Evolutionary conservation across 345 rosid species (phyloP), one percentile per base, ranked within the genome.

Genomic region (Syzygium grande): DNA sequence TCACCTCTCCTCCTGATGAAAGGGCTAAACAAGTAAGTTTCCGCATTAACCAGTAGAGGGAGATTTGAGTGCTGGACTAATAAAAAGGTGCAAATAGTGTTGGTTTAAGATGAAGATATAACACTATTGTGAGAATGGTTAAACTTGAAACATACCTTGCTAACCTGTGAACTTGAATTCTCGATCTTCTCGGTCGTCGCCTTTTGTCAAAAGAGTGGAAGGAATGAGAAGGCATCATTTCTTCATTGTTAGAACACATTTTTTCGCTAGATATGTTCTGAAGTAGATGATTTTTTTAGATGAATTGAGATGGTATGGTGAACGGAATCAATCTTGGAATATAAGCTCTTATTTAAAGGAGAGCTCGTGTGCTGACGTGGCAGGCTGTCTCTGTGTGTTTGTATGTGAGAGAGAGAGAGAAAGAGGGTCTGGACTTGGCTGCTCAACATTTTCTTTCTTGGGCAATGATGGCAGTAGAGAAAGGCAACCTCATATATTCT

Each of bases 81-180:
- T 53, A 46, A 84, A 38, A 38, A 73, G 41, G 38, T 27, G 19
- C 80, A 73, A 19, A 19, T 38, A 38, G 80, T 5, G 7, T 73
- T 41, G 80, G 46, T 73, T 73, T 49, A 73, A 73, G 49, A 73
- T 6, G 27, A 38, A 9, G 49, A 19, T 34, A 34, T 22, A 22
- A 73, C 80, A 10, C 80, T 73, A 19, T 11, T 73, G 43, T 38
- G 14, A 73, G 49, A 73, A 73, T 38, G 3, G 38, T 38, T 73
- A 53, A 30, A 52, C 85, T 52, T 15, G 88, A 73, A 86, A 52
- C 59, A 38, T 88, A 93, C 95, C 94, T 90, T 88, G 90, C 79
- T 65, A 94, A 91, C 85, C 92, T 89, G 90, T 89, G 56, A 89
- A 94, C 88, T 88, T 87, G 95, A 91, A 92, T 46, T 80, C 87